Evolutionary conservation across 2,329 filamentous ascomycete genomes (phyloP).

Genomic region (Coleophoma cylindrospora): DNA sequence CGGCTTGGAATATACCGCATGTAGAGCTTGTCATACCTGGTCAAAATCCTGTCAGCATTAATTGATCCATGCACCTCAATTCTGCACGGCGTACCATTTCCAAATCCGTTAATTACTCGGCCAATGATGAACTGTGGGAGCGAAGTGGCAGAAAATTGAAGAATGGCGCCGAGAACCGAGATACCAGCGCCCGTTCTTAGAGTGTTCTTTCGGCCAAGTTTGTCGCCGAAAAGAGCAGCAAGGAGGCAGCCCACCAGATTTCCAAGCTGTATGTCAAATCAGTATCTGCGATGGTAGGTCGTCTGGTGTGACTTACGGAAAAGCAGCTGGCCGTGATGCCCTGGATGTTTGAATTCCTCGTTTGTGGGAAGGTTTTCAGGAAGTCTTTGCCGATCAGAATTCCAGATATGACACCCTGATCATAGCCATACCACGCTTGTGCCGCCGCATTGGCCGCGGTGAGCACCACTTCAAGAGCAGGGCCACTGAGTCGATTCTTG

Average conservation of each 20-base stretch:
- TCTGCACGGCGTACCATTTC: constrained; percentile 30
- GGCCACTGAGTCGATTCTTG: background rate
- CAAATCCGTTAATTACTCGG: constrained; percentile 40
- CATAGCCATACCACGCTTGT: constrained; percentile 34
- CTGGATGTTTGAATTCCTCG: constrained; percentile 31
- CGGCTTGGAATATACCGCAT: constrained; percentile 15
- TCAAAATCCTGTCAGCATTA: background rate
- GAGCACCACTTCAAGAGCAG: constrained; percentile 6
- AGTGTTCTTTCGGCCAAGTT: constrained; percentile 12
- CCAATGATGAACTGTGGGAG: constrained; percentile 49
- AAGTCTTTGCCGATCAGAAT: constrained; percentile 64
- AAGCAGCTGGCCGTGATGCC: constrained; percentile 40
- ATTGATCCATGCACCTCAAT: background rate
- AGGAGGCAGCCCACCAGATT: constrained; percentile 13
- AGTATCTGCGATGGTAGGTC: background rate
- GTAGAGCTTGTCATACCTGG: constrained; percentile 11
- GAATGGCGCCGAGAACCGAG: constrained; percentile 35
- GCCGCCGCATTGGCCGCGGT: constrained; percentile 10
- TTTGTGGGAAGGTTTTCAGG: constrained; percentile 41
- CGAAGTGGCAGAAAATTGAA: constrained; percentile 32
- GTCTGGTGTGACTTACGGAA: constrained; percentile 25
- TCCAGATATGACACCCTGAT: constrained; percentile 69
- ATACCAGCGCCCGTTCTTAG: constrained; percentile 9
- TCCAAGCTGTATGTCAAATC: constrained; percentile 5
- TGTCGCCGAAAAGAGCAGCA: constrained; percentile 14